Evolutionary conservation across 1,139 yeast genomes (phyloP).

Genomic region (Saccharomyces hybrid): DNA sequence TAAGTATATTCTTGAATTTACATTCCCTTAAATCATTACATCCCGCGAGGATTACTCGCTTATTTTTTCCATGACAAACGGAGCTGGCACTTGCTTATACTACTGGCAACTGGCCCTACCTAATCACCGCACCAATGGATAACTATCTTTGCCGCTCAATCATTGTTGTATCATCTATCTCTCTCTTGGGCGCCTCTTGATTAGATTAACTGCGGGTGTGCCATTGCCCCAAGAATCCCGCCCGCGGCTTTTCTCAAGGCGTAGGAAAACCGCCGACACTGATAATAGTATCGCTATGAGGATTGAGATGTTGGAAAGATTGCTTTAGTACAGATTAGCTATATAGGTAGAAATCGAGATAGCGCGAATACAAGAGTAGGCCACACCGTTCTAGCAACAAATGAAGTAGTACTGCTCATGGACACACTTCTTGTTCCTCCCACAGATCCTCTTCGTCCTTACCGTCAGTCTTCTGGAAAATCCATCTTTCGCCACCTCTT

Average conservation of each 20-base stretch:
- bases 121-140: neutral
- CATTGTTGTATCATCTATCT: neutral
- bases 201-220: neutral
- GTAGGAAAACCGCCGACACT: neutral
- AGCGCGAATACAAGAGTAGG: neutral
- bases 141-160: neutral
- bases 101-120: neutral
- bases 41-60: neutral
- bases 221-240: neutral
- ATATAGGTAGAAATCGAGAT: neutral
- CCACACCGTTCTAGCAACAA: neutral
- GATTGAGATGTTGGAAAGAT: neutral
- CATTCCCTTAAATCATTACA: neutral
- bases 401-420: constrained; percentile 32
- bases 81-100: neutral
- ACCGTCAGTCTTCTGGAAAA: constrained; percentile 44
- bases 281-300: neutral
- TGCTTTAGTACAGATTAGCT: neutral
- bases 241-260: neutral
- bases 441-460: constrained; percentile 52
- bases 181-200: neutral
- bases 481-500: constrained; percentile 36
- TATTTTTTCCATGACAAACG: neutral
- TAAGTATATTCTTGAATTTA: neutral
- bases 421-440: constrained; percentile 74